phyloP scores from a whole-genome alignment of 1,284 basidiomycete species.

The Sanghuangporus sanghuang region DNA sequence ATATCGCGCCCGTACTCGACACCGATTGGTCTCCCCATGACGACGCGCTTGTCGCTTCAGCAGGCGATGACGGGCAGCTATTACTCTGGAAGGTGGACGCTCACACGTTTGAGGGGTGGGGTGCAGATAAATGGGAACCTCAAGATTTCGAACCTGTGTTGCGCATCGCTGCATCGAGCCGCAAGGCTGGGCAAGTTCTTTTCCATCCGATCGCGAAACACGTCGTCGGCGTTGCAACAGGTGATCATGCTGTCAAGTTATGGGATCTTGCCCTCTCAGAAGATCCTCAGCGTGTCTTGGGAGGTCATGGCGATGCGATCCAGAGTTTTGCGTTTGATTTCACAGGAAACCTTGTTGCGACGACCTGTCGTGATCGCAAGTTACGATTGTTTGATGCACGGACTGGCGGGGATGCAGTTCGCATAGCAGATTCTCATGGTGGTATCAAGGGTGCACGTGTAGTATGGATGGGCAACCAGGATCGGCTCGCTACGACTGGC shows the following conservation, averaged over 20 bases:
- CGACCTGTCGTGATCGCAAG: constrained; percentile 91
- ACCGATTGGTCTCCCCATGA: constrained; percentile 97
- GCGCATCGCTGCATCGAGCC: constrained; percentile 66
- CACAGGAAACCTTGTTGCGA: constrained; percentile 70
- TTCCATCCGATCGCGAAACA: constrained; percentile 93
- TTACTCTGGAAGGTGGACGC: constrained; percentile 85
- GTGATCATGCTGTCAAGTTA: constrained; percentile 86
- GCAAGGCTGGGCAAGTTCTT: constrained; percentile 91
- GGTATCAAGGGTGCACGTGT: constrained; percentile 94
- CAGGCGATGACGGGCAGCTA: constrained; percentile 90
- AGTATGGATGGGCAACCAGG: constrained; percentile 86
- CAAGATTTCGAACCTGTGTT: constrained; percentile 81
- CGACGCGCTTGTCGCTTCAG: constrained; percentile 86
- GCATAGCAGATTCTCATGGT: constrained; percentile 81
- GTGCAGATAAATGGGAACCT: constrained; percentile 75
- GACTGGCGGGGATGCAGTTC: constrained; percentile 73
- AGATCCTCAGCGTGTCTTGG: constrained; percentile 55
- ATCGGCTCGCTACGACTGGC: constrained; percentile 88
- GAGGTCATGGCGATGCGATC: constrained; percentile 83
- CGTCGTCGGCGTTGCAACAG: constrained; percentile 83
- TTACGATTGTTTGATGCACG: constrained; percentile 88
- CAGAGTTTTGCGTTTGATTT: constrained; percentile 85
- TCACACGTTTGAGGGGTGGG: constrained; percentile 79
- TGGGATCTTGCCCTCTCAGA: constrained; percentile 83
- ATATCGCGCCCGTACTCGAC: constrained; percentile 86